These are phyloP conservation scores for Nemophila menziesii DNA, from an alignment of 257 asterid genomes.

Conservation along the genomic window DNA sequence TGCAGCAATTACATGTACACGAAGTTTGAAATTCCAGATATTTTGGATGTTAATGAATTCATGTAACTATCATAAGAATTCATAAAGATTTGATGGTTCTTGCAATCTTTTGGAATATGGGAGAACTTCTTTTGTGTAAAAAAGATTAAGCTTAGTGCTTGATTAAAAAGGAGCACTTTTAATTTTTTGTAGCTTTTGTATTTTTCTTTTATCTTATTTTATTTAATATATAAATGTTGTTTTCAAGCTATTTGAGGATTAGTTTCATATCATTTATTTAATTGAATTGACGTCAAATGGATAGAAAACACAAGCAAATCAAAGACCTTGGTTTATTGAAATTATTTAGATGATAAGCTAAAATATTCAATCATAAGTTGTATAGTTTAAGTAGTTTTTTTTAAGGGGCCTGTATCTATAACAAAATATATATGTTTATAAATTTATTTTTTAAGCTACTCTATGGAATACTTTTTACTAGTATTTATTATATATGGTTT, in stretches of 20 bases:
- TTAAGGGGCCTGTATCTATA: too few species aligned
- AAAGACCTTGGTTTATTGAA: background rate
- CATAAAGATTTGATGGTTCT: background rate
- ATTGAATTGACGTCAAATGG: background rate
- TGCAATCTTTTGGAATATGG: slow-evolving; percentile 5
- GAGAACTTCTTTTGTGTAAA: slow-evolving; percentile 11
- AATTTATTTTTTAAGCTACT: too few species aligned
- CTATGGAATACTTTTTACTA: too few species aligned
- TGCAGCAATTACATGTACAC: slow-evolving; percentile 46
- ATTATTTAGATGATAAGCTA: background rate
- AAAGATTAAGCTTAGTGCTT: slow-evolving; percentile 10
- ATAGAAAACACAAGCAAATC: background rate
- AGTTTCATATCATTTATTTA: background rate
- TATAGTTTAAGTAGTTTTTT: too few species aligned
- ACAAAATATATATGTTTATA: too few species aligned
- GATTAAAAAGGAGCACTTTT: slow-evolving; percentile 2
- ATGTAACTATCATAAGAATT: slow-evolving; percentile 17
- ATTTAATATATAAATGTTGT: too few species aligned
- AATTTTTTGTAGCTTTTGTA: background rate
- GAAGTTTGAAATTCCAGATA: slow-evolving; percentile 46
- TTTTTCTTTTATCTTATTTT: too few species aligned
- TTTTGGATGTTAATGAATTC: slow-evolving; percentile 47
- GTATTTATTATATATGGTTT: too few species aligned
- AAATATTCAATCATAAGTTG: too few species aligned
- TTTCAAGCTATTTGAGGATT: background rate